phyloP scores from a whole-genome alignment of 2,329 filamentous ascomycete species.

The Fragosphaeria purpurea region DNA sequence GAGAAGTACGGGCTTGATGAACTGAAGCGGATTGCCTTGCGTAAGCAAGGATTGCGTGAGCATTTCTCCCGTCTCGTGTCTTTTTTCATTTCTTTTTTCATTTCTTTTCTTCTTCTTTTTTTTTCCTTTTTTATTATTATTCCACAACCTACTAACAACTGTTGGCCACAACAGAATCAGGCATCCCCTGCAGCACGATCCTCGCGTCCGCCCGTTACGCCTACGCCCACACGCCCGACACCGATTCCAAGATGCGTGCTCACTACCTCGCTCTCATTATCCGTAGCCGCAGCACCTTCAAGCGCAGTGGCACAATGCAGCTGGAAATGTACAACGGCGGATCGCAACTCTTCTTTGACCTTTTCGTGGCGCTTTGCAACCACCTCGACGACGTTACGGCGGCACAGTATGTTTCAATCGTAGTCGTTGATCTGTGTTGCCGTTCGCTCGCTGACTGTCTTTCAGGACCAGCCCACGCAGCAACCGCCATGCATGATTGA shows the following conservation, averaged over 20 bases:
- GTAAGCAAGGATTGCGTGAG: slow-evolving; percentile 78
- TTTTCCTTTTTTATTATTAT: neutral
- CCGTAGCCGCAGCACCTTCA: slow-evolving; percentile 77
- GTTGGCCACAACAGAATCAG: slow-evolving; percentile 44
- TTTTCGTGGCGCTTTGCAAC: slow-evolving; percentile 89
- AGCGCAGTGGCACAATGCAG: slow-evolving; percentile 91
- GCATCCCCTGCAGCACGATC: slow-evolving; percentile 77
- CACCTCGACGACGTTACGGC: slow-evolving; percentile 65
- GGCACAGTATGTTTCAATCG: slow-evolving; percentile 36
- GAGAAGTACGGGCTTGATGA: slow-evolving; percentile 76
- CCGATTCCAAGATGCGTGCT: slow-evolving; percentile 79
- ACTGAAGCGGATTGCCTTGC: slow-evolving; percentile 71
- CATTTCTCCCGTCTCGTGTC: neutral
- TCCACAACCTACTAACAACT: too few species aligned
- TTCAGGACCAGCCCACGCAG: slow-evolving; percentile 32
- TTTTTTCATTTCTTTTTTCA: neutral
- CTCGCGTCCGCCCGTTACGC: slow-evolving; percentile 80
- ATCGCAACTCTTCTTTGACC: slow-evolving; percentile 76
- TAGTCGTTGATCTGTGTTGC: too few species aligned
- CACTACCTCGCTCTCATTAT: slow-evolving; percentile 92
- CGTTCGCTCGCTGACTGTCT: neutral
- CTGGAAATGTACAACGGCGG: slow-evolving; percentile 85
- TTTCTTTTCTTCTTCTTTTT: neutral
- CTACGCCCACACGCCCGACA: slow-evolving; percentile 80
- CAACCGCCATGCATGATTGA: slow-evolving; percentile 26